Base-by-base conservation (phyloP, 768 basidiomycete species). In the Lactarius hatsudake region DNA sequence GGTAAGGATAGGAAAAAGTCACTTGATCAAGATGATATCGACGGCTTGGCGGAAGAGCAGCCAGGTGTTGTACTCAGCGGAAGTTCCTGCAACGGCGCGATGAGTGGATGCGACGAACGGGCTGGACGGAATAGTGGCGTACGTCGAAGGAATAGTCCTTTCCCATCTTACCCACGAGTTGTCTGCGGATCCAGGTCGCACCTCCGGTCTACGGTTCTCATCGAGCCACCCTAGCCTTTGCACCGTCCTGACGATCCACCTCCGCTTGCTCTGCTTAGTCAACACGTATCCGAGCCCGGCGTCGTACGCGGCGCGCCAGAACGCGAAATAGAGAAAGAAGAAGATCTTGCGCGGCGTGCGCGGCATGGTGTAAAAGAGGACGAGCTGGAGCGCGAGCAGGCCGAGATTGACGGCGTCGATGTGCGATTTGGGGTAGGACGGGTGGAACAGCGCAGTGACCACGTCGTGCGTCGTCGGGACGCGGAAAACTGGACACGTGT, bases 11-110 rank as follows among this genome's bases (percentile, higher is more conserved):
- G 51, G 32, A 59, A 54, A 20, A 59, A 54, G 88, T 62, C 70
- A 97, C 94, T 98, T 98, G 74, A 98, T 84, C 51, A 99, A 83
- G 73, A 98, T 98, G 32, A 97, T 86, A 77, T 98, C 96, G 26
- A 98, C 96, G n/a, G 87, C 80, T 76, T 97, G 94, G 59, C 96
- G 87, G 77, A 98, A 99, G 66, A 98, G 83, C 36, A 99, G 82
- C 97, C 96, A 99, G 0, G 93, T 86, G 73, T 98, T 98, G 78
- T 96, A 98, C 76, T 98, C 96, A 94, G 75, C 0, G 96, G 96
- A 18, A 96, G 83, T 60, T 91, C 87, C 93, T 95, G 67, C 61
- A 20, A 64, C 61, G n/a, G 61, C 15, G 28, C 26, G 13, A 30
- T 45, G 15, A 45, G 53, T 59, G 12, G 64, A 55, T 61, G 59